These are phyloP conservation scores for Pythium sukuiense DNA, from an alignment of 352 stramenopile genomes.

Conservation along the genomic window DNA sequence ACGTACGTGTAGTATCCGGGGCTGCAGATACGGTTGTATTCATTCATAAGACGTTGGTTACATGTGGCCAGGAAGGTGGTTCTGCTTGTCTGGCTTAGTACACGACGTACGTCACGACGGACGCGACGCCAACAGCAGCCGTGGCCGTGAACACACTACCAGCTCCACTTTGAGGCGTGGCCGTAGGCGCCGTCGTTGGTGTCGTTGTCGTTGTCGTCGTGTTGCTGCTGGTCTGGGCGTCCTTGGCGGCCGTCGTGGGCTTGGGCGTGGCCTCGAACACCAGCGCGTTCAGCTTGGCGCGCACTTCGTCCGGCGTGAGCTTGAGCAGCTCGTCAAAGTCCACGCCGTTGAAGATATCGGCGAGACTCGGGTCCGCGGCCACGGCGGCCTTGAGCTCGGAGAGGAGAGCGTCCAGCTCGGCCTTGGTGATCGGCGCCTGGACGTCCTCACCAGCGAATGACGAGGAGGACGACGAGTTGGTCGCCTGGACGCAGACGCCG, in stretches of 20 bases:
- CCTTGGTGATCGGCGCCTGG: constrained; percentile 12
- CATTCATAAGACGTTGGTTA: no score
- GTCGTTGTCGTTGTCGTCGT: no score
- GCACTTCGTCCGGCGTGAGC: constrained; percentile 15
- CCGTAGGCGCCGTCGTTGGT: no score
- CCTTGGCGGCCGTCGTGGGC: neutral
- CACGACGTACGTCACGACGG: no score
- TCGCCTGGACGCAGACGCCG: neutral
- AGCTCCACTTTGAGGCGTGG: no score
- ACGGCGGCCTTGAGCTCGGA: constrained; percentile 11
- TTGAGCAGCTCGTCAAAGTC: constrained; percentile 18
- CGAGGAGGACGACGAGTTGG: neutral
- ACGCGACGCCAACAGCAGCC: no score
- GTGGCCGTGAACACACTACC: no score
- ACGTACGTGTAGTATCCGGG: no score
- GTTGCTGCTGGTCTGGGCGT: no score
- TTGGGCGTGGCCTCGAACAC: constrained; percentile 9
- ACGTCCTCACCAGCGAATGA: neutral
- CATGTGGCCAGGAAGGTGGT: no score
- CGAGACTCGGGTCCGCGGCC: constrained; percentile 10
- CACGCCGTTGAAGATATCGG: constrained; percentile 8
- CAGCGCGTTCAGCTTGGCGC: constrained; percentile 9
- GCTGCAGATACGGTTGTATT: no score
- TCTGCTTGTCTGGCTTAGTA: no score
- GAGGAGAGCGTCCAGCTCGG: constrained; percentile 11